A percentile compares a stretch with the other conserved stretches of the same genome.
phyloP scores from a whole-genome alignment of 768 basidiomycete species.

The Tremella yokohamensis region DNA sequence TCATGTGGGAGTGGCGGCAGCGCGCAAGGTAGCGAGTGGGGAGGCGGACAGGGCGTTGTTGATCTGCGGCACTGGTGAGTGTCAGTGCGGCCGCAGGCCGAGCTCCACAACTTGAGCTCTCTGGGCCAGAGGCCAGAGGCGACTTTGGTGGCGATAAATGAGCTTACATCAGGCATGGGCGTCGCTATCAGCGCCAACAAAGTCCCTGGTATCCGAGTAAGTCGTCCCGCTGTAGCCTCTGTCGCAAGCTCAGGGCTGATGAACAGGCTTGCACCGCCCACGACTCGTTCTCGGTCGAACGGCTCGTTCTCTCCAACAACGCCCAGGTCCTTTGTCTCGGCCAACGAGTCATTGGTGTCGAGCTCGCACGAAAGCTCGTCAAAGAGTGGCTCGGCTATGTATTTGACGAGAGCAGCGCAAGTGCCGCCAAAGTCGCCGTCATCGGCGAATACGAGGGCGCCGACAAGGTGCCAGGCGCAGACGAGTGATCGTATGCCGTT shows the following conservation, averaged over 20 bases:
- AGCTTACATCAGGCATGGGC: constrained; percentile 33
- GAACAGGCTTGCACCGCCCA: constrained; percentile 40
- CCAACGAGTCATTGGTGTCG: constrained; percentile 47
- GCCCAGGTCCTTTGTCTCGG: constrained; percentile 48
- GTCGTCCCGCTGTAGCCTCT: neutral
- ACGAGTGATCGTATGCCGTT: neutral
- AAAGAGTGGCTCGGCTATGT: constrained; percentile 45
- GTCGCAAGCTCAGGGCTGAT: neutral
- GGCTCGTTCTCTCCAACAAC: constrained; percentile 48
- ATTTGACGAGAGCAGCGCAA: constrained; percentile 42
- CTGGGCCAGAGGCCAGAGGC: neutral
- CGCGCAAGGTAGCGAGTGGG: constrained; percentile 39
- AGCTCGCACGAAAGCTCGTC: constrained; percentile 40
- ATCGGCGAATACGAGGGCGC: constrained; percentile 41
- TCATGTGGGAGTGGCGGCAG: constrained; percentile 45
- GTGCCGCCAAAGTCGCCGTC: constrained; percentile 44
- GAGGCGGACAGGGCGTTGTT: constrained; percentile 47
- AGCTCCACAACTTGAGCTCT: neutral
- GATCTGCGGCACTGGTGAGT: constrained; percentile 49
- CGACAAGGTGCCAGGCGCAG: neutral
- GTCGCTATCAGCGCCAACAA: constrained; percentile 49
- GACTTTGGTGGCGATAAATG: neutral
- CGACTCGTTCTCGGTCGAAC: constrained; percentile 49
- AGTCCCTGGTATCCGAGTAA: constrained; percentile 19
- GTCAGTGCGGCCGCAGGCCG: neutral